Conservation (phyloP, 768 basidiomycete genomes). For the Suillus plorans region DNA sequence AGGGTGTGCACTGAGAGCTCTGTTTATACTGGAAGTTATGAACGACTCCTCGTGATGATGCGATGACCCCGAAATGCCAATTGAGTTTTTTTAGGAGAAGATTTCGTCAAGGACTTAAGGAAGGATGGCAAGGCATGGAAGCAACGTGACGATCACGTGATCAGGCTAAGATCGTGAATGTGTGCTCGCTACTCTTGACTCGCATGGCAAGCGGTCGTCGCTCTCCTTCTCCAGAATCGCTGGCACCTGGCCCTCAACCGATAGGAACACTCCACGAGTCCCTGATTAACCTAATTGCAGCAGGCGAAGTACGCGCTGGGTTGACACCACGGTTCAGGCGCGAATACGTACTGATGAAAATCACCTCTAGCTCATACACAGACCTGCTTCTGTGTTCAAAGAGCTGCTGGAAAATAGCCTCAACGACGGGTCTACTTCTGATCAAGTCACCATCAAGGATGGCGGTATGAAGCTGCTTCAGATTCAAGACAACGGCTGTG, state of each 20-base stretch:
- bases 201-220: neutral
- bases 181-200: neutral
- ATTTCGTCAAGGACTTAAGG: too few species aligned
- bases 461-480: constrained; percentile 94
- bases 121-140: too few species aligned
- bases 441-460: constrained; percentile 88
- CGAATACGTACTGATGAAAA: constrained; percentile 11
- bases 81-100: too few species aligned
- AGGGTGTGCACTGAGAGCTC: too few species aligned
- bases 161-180: too few species aligned
- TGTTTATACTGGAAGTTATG: too few species aligned
- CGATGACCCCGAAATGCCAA: too few species aligned
- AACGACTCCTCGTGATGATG: too few species aligned
- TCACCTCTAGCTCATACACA: constrained; percentile 67
- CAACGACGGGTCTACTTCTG: constrained; percentile 86
- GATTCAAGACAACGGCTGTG: constrained; percentile 96
- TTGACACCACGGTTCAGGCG: neutral
- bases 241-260: constrained; percentile 51
- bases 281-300: constrained; percentile 89
- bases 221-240: constrained; percentile 16
- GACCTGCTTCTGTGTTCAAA: constrained; percentile 94
- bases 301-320: constrained; percentile 54
- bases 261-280: constrained; percentile 79
- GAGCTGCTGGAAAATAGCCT: constrained; percentile 93
- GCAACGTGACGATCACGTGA: too few species aligned